phyloP scores from a whole-genome alignment of 768 basidiomycete species.

The Termitomyces sp. region DNA sequence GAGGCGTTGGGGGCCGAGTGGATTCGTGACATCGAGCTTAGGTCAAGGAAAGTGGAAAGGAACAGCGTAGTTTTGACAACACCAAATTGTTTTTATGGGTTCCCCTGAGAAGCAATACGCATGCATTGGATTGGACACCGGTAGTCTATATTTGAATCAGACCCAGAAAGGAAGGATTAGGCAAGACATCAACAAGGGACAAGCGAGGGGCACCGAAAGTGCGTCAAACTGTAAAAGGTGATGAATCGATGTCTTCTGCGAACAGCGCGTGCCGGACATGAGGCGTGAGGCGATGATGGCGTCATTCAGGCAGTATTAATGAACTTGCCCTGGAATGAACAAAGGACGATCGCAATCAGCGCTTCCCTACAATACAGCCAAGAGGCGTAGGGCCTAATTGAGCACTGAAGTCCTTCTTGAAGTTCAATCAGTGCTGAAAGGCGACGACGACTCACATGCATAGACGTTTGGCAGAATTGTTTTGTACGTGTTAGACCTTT shows the following conservation, averaged over 20 bases:
- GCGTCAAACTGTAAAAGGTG: neutral
- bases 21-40: neutral
- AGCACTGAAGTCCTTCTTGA: neutral
- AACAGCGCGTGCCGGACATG: constrained; percentile 6
- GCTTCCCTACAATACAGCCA: neutral
- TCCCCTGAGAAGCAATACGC: neutral
- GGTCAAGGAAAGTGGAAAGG: neutral
- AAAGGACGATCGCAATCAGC: neutral
- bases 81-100: constrained; percentile 6
- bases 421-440: neutral
- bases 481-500: neutral
- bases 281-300: constrained; percentile 14
- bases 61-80: neutral
- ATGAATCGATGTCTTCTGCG: neutral
- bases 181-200: neutral
- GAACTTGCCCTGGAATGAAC: neutral
- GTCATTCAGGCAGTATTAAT: constrained; percentile 3
- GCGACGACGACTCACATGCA: neutral
- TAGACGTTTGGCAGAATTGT: neutral
- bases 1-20: constrained; percentile 1
- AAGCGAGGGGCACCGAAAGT: neutral
- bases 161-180: constrained; percentile 1
- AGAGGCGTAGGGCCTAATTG: neutral
- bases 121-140: neutral
- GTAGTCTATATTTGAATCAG: neutral